Evolutionary conservation across 148 eudicot genomes (phyloP), one percentile per base, ranked within the genome.

Genomic region (Beta vulgaris): DNA sequence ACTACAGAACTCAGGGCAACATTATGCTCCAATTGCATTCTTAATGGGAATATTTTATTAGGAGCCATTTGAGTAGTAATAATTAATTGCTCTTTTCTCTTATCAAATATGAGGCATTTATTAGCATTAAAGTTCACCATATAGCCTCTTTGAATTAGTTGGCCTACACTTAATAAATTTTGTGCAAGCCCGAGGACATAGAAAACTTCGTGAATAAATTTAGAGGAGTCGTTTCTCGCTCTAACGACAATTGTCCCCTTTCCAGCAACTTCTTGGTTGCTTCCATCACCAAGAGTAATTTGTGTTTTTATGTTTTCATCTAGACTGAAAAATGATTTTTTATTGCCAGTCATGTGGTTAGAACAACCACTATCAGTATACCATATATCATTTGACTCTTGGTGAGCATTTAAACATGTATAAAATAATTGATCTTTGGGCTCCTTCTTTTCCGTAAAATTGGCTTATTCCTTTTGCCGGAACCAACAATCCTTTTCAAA

Each of bases 151-250:
- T 58, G 1, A 0, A 21, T 23, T 8, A 67, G 11, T 49, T 32
- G 26, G 21, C 35, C 73, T 40, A 49, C 61, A 70, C 59, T 70
- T 51, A 31, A 21, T 32, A 70, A 21, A 51, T 51, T 70, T 70
- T 48, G 28, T 16, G 61, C 60, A 3, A 51, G 61, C 14, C 7
- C 29, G 18, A 15, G 60, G 43, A 51, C 61, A 48, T 51, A 70
- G 2, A 51, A 46, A 18, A 69, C 12, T 28, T 69, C 25, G 13
- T 26, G 72, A 6, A 46, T 69, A 0, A 44, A 28, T 32, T 48
- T 70, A 49, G 61, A 16, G 2, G 26, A 51, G 16, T 10, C 28
- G 1, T 18, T 51, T 51, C 34, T 70, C 15, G 73, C n/a, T 51
- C 34, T 70, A 0, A 70, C 43, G 11, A 21, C 42, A 31, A 48